Evolutionary conservation across 176 grass and related monocot genomes (phyloP).

Genomic region (Carex scoparia): DNA sequence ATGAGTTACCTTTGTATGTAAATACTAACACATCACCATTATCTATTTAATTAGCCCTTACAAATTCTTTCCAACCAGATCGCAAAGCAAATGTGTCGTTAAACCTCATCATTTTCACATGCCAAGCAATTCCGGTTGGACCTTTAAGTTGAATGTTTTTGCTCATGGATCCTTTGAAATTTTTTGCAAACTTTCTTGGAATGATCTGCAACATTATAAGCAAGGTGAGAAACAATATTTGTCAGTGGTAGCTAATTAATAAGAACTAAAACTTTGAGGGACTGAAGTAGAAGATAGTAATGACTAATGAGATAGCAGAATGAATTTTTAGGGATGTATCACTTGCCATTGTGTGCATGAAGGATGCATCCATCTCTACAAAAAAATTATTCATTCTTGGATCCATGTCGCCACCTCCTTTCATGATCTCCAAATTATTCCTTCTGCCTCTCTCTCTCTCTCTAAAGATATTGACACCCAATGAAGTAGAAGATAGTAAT

Average conservation of each 20-base stretch:
- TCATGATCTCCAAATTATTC: too few species aligned
- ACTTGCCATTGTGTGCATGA: too few species aligned
- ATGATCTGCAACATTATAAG: slow-evolving; percentile 15
- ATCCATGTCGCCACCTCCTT: too few species aligned
- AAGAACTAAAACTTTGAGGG: background rate
- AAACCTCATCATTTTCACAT: background rate
- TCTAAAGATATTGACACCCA: too few species aligned
- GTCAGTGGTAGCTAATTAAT: background rate
- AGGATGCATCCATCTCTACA: too few species aligned
- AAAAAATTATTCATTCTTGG: too few species aligned
- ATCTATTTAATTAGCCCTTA: slow-evolving; percentile 25
- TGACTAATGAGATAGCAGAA: background rate
- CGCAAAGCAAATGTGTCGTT: background rate
- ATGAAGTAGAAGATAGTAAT: background rate
- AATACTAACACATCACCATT: slow-evolving; percentile 45
- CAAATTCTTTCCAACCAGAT: slow-evolving; percentile 48
- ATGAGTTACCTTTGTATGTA: slow-evolving; percentile 19
- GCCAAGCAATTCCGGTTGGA: slow-evolving; percentile 31
- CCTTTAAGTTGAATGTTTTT: slow-evolving; percentile 25
- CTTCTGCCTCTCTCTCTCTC: too few species aligned
- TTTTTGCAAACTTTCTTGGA: slow-evolving; percentile 27
- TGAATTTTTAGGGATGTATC: background rate
- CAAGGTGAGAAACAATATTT: too few species aligned
- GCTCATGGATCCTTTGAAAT: slow-evolving; percentile 19
- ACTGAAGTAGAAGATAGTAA: background rate